These are phyloP conservation scores for Vinca major DNA, from an alignment of 305 asterid species.

Conservation along the genomic window DNA sequence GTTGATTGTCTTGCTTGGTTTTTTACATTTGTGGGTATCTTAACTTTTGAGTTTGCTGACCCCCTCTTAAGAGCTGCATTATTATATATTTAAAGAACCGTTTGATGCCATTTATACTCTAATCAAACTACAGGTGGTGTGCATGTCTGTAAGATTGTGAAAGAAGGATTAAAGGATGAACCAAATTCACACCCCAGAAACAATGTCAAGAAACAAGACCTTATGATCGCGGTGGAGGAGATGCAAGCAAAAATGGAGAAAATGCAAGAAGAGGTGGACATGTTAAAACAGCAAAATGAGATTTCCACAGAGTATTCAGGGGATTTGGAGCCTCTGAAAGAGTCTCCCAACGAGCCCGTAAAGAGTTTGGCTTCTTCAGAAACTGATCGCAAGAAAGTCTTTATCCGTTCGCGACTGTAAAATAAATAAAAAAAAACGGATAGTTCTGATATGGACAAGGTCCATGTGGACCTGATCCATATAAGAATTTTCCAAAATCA, in stretches of 20 bases:
- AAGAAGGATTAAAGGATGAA: conserved; percentile 32
- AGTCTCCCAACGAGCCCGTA: conserved; percentile 29
- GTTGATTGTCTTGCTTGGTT: background rate
- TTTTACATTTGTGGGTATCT: background rate
- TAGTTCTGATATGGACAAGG: too few species aligned
- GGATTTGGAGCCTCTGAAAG: conserved; percentile 27
- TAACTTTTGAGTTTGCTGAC: background rate
- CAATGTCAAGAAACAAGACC: conserved; percentile 25
- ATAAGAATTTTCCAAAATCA: background rate
- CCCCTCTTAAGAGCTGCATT: background rate
- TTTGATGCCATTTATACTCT: background rate
- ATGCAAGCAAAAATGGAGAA: conserved; percentile 57
- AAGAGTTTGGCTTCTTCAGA: conserved; percentile 25
- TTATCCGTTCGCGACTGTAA: conserved; percentile 59
- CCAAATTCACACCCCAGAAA: conserved; percentile 22
- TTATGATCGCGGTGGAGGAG: conserved; percentile 36
- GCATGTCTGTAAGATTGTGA: conserved; percentile 34
- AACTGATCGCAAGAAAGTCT: conserved; percentile 31
- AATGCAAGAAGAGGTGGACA: conserved; percentile 34
- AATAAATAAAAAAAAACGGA: background rate
- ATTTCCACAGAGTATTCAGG: conserved; percentile 21
- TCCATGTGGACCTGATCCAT: too few species aligned
- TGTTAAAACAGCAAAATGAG: conserved; percentile 24
- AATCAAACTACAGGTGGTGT: conserved; percentile 32
- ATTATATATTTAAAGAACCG: background rate